These are phyloP conservation scores for Ophiocordyceps camponoti-floridani DNA, from an alignment of 2,329 filamentous ascomycete species.

Conservation along the genomic window DNA sequence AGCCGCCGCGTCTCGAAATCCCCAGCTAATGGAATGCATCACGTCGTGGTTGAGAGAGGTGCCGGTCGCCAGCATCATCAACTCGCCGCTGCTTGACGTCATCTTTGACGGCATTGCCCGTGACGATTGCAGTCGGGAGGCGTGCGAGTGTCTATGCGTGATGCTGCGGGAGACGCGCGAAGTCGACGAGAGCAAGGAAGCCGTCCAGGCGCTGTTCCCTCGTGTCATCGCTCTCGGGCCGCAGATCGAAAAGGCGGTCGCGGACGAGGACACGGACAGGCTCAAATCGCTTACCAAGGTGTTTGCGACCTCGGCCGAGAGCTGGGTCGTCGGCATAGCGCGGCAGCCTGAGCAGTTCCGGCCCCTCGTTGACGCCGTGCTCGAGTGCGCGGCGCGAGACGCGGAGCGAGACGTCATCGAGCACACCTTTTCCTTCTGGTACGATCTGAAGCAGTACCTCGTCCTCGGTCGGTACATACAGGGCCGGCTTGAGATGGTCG, in stretches of 20 bases:
- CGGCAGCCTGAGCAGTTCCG: slow-evolving; percentile 69
- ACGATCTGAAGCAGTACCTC: slow-evolving; percentile 91
- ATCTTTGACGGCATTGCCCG: slow-evolving; percentile 61
- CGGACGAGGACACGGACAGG: slow-evolving; percentile 67
- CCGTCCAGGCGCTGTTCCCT: slow-evolving; percentile 70
- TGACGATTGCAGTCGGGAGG: slow-evolving; percentile 67
- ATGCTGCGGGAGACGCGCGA: slow-evolving; percentile 86
- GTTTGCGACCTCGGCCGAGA: slow-evolving; percentile 82
- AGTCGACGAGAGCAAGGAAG: slow-evolving; percentile 72
- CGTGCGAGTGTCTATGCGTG: slow-evolving; percentile 80
- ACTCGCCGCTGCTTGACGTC: slow-evolving; percentile 67
- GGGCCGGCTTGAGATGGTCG: slow-evolving; percentile 57
- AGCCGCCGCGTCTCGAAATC: slow-evolving; percentile 69
- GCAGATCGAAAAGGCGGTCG: slow-evolving; percentile 56
- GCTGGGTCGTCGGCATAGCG: slow-evolving; percentile 85
- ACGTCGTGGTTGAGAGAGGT: slow-evolving; percentile 95
- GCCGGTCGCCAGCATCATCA: slow-evolving; percentile 63
- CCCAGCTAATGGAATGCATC: slow-evolving; percentile 83
- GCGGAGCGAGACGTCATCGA: slow-evolving; percentile 81
- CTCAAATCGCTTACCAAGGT: slow-evolving; percentile 82
- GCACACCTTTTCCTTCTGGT: slow-evolving; percentile 95
- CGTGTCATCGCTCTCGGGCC: slow-evolving; percentile 59
- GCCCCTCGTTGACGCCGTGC: slow-evolving; percentile 68
- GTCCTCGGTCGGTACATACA: slow-evolving; percentile 79
- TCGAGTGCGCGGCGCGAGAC: slow-evolving; percentile 83